Conservation (phyloP, 495 filamentous ascomycete genomes). For the Glutinoglossum americanum region DNA sequence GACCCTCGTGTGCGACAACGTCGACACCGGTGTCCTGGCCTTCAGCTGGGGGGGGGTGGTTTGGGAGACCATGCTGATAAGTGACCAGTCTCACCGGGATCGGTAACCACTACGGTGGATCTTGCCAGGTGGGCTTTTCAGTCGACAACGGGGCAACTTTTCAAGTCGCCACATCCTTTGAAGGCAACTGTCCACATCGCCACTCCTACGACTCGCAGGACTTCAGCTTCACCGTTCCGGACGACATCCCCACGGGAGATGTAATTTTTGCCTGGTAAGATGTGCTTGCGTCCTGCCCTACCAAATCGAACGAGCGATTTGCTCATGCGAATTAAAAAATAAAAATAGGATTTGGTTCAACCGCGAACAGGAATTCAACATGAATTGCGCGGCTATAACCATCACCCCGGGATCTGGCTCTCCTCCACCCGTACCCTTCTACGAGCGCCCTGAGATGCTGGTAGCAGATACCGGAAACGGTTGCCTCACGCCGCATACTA, state of each 20-base stretch:
- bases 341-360: conserved; percentile 18
- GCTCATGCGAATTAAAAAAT: background rate
- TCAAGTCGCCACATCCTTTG: conserved; percentile 15
- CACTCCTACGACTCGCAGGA: conserved; percentile 12
- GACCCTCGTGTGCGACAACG: too few species aligned
- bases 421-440: background rate
- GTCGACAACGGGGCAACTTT: conserved; percentile 16
- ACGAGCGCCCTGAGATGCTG: conserved; percentile 1
- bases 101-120: conserved; percentile 18
- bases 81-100: conserved; percentile 8
- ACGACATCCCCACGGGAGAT: conserved; percentile 14
- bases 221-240: conserved; percentile 18
- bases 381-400: conserved; percentile 5
- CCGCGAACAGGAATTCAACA: conserved; percentile 18
- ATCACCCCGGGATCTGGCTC: background rate
- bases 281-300: background rate
- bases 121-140: conserved; percentile 17
- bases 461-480: conserved; percentile 3
- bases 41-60: too few species aligned
- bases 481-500: conserved; percentile 3
- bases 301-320: background rate
- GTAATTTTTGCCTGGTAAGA: conserved; percentile 16
- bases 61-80: too few species aligned
- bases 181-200: conserved; percentile 19
- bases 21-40: too few species aligned